phyloP scores from a whole-genome alignment of 2,329 filamentous ascomycete genomes.

The Cordyceps javanica region DNA sequence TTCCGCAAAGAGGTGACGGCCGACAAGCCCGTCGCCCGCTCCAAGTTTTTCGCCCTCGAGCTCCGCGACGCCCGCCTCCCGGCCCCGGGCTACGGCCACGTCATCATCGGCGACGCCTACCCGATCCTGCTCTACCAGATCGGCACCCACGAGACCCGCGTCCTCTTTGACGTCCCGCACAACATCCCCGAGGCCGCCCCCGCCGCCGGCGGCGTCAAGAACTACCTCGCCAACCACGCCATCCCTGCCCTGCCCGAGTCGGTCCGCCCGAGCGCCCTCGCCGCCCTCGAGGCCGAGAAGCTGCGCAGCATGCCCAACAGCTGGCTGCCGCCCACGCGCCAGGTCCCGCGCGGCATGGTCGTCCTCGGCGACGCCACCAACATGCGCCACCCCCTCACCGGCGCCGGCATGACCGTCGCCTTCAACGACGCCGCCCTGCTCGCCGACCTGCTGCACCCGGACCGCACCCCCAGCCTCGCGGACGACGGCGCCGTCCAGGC shows the following conservation, averaged over 20 bases:
- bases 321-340: constrained; percentile 72
- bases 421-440: constrained; percentile 87
- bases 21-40: constrained; percentile 62
- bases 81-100: constrained; percentile 71
- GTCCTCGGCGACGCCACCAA: constrained; percentile 93
- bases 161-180: constrained; percentile 80
- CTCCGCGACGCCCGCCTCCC: constrained; percentile 82
- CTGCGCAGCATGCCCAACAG: constrained; percentile 90
- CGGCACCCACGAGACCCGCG: constrained; percentile 86
- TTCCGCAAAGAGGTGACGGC: constrained; percentile 77
- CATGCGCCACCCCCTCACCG: constrained; percentile 98
- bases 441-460: constrained; percentile 64
- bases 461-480: constrained; percentile 60
- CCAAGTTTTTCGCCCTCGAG: constrained; percentile 91
- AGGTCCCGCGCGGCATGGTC: constrained; percentile 57
- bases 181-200: constrained; percentile 67
- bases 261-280: constrained; percentile 66
- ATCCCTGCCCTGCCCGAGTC: constrained; percentile 68
- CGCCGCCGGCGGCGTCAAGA: constrained; percentile 74
- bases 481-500: constrained; percentile 59
- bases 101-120: constrained; percentile 68
- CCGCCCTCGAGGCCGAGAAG: constrained; percentile 70
- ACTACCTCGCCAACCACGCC: constrained; percentile 73
- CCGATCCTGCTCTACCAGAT: constrained; percentile 96
- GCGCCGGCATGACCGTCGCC: constrained; percentile 96